Percentiles rank a stretch among this genome's conserved stretches.
phyloP scores from a whole-genome alignment of 805 yeast species.

The Candida coquimbonensis region DNA sequence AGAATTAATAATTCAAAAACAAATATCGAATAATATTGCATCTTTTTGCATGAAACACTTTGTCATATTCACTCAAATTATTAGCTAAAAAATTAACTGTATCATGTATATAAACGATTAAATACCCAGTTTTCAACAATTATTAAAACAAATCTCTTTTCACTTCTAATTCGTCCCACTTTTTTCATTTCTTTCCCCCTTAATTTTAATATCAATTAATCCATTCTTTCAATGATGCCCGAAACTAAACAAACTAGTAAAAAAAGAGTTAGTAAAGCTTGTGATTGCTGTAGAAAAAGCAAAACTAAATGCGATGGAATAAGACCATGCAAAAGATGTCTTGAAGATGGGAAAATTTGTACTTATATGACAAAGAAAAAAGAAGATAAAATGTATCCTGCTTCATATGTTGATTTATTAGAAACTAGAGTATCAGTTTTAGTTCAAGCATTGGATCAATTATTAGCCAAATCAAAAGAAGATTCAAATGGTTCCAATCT shows the following conservation, averaged over 20 bases:
- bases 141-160: background rate
- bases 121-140: background rate
- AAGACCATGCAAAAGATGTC: constrained; percentile 43
- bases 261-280: constrained; percentile 34
- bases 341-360: constrained; percentile 49
- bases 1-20: background rate
- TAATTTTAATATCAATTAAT: background rate
- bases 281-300: constrained; percentile 39
- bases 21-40: background rate
- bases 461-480: constrained; percentile 16
- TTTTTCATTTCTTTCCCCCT: background rate
- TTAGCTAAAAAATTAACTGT: background rate
- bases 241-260: constrained; percentile 9
- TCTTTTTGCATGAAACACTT: background rate
- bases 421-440: constrained; percentile 44
- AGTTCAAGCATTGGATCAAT: constrained; percentile 31
- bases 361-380: constrained; percentile 48
- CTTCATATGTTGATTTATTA: constrained; percentile 40
- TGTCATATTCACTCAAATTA: constrained; percentile 1
- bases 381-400: constrained; percentile 37
- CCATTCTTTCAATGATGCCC: constrained; percentile 2
- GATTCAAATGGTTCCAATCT: constrained; percentile 6
- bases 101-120: background rate
- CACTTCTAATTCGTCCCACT: background rate
- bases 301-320: constrained; percentile 41